Base-by-base conservation (phyloP, 176 grass and related monocot genomes). In the Avena atlantica region DNA sequence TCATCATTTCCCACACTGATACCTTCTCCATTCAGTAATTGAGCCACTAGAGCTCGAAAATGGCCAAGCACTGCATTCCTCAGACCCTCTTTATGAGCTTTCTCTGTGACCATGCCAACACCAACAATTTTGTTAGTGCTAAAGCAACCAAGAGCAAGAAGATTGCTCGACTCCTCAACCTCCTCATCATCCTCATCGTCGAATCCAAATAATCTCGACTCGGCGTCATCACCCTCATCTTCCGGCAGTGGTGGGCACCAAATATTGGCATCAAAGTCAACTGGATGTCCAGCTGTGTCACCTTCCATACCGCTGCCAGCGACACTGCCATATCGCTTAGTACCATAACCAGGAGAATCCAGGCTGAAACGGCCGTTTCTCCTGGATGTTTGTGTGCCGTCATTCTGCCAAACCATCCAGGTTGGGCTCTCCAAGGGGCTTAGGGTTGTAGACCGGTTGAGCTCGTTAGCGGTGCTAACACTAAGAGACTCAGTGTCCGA, bases 1-100 rank as follows among this genome's bases (percentile, higher is more conserved):
- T 80, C 78, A 5, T 89, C 92, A 59, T 86, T 89, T 79, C 70
- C 90, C 17, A 89, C 56, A 86, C 55, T 57, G n/a, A 98, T 60
- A 45, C 92, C 92, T 91, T 98, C 97, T 72, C 80, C 93, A 45
- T 88, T 98, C 70, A 98, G 85, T 87, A 98, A 89, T 23, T 98
- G 97, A 65, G 97, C 90, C 36, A 98, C 89, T 61, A 98, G 90
- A 77, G 94, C 94, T 73, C 73, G 89, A 62, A 96, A 98, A 92
- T 96, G 92, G 36, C 85, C 84, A 44, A 91, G 79, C 37, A 96
- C 92, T 61, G 84, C 87, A 89, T 65, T 91, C 37, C 34, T 92
- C 53, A 93, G 68, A 74, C 75, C 69, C 62, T 89, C 89, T 84
- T 91, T 81, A 15, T 93, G 89, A 40, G 47, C 85, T 78, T 86